Conservation (phyloP, 352 stramenopile species). For the Phytophthora foliorum region DNA sequence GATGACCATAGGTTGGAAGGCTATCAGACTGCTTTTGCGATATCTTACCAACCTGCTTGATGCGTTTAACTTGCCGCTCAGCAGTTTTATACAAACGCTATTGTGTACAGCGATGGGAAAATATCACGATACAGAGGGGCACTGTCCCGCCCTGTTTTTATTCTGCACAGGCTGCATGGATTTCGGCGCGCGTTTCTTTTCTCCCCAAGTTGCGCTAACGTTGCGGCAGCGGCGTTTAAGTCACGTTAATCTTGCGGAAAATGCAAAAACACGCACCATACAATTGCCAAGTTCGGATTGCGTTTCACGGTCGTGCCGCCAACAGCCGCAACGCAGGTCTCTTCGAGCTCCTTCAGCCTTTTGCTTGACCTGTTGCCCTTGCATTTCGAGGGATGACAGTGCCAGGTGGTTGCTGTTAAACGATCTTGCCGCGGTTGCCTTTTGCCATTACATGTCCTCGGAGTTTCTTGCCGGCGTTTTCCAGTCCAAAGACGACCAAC, state of each 20-base stretch:
- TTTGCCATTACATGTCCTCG: background rate
- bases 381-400: constrained; percentile 36
- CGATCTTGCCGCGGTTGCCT: background rate
- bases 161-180: constrained; percentile 7
- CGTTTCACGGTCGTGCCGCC: constrained; percentile 23
- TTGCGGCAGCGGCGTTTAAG: constrained; percentile 10
- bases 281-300: constrained; percentile 27
- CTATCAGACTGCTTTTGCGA: no score
- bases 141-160: background rate
- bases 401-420: constrained; percentile 30
- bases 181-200: constrained; percentile 23
- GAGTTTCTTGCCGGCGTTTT: constrained; percentile 1
- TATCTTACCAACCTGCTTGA: no score
- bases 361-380: constrained; percentile 9
- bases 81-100: no score
- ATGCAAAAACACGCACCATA: constrained; percentile 36
- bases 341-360: background rate
- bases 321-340: no score
- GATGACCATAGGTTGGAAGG: no score
- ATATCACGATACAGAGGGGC: constrained; percentile 9
- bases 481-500: constrained; percentile 5
- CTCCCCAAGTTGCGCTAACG: constrained; percentile 13
- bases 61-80: no score
- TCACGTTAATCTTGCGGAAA: constrained; percentile 20
- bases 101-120: background rate